Base-by-base conservation (phyloP, 805 yeast genomes). In the Teunomyces funiuensis region DNA sequence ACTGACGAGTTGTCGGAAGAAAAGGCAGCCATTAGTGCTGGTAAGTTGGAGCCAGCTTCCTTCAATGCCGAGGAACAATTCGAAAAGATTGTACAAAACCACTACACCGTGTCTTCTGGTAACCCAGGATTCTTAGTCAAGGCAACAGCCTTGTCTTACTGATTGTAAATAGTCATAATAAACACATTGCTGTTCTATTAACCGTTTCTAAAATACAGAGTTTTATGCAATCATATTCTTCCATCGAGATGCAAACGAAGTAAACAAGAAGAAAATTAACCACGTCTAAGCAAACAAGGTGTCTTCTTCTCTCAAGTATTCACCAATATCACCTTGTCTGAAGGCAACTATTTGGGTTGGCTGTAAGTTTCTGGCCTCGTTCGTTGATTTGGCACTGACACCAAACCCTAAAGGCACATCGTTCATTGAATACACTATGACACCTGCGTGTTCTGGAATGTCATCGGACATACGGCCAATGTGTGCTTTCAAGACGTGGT, bases 311-410 rank as follows among this genome's bases (percentile, higher is more conserved):
- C 99, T 89, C 59, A 93, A 75, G 59, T 88, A 93, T 66, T 93
- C 99, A 49, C 99, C 99, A 51, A 93, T 88, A 71, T 93, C 99
- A 51, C 95, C 87, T 63, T 93, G 99, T 76, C 99, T 83, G 64
- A 87, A 91, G 3, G 96, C 96, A 11, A 91, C 96, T 39, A 93
- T 90, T 17, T 83, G 93, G 18, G 95, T 91, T 42, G 99, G 99
- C 61, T 86, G 96, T 54, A 89, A 71, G 58, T 81, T 79, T 63
- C 93, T 82, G 17, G 93, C 81, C 61, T 91, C 99, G 25, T 81
- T 75, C 7, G 98, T 89, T 23, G 95, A 82, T 65, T 88, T 90
- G 25, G 98, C 90, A 55, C 90, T 79, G 9, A 93, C 95, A 45
- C 99, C 99, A 57, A 93, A 93, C 0, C 99, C 99, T 41, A 91